phyloP scores from a whole-genome alignment of 23 red algal genomes.

The Pyropia yezoensis region DNA sequence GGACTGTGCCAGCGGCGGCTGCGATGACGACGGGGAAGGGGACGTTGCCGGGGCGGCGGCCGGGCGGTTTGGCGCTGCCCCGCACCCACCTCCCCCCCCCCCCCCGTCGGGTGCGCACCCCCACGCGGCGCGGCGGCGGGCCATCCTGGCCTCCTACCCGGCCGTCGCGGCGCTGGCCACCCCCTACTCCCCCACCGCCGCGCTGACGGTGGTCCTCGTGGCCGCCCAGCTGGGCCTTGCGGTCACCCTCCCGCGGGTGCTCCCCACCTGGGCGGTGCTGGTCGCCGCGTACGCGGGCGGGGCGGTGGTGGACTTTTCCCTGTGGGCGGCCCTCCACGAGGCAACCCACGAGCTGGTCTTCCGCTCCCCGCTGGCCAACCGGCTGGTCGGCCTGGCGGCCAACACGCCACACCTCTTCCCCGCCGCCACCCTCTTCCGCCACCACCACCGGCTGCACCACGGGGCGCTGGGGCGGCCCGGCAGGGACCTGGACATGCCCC shows the following conservation, averaged over 20 bases:
- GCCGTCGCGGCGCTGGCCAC: too few species aligned
- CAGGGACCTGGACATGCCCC: slow-evolving; percentile 24
- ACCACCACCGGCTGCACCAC: slow-evolving; percentile 48
- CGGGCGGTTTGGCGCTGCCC: too few species aligned
- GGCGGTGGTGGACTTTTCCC: slow-evolving; percentile 20
- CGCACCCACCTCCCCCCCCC: too few species aligned
- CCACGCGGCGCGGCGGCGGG: too few species aligned
- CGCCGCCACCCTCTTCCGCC: slow-evolving; percentile 31
- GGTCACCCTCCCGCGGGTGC: neutral
- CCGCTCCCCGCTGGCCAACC: slow-evolving; percentile 16
- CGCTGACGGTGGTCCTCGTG: slow-evolving; percentile 12
- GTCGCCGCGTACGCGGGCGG: slow-evolving; percentile 16
- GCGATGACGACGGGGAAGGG: too few species aligned
- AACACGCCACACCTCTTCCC: slow-evolving; percentile 38
- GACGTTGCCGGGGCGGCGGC: too few species aligned
- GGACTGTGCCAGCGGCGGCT: too few species aligned
- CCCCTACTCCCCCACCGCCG: too few species aligned
- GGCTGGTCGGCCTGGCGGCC: slow-evolving; percentile 13
- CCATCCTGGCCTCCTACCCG: too few species aligned
- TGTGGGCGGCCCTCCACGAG: slow-evolving; percentile 38
- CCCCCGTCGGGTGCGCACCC: too few species aligned
- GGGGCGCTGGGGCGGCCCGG: slow-evolving; percentile 12
- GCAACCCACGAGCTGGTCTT: slow-evolving; percentile 31
- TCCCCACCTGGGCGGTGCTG: neutral
- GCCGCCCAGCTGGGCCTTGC: slow-evolving; percentile 7